Evolutionary conservation across 345 rosid species (phyloP).

Genomic region (Trapa incisa): DNA sequence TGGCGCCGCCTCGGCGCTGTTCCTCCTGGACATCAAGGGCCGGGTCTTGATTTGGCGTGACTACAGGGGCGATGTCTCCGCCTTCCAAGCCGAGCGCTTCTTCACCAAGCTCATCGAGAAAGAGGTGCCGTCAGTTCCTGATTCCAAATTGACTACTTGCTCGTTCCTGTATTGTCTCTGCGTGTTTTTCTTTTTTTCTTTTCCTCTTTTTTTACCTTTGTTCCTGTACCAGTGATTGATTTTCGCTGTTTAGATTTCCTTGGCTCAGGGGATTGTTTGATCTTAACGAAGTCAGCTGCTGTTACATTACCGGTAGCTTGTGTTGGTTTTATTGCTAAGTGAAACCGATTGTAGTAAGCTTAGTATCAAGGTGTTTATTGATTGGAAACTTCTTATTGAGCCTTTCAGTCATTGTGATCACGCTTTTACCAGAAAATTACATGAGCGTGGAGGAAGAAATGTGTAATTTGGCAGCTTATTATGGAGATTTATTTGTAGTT

Average conservation of each 20-base stretch:
- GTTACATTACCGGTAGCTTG: neutral
- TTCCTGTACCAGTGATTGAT: neutral
- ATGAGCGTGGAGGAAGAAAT: neutral
- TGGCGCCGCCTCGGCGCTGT: slow-evolving; percentile 90
- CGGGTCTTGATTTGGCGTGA: slow-evolving; percentile 23
- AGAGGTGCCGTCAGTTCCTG: slow-evolving; percentile 34
- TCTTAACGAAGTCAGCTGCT: neutral
- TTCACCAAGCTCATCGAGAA: slow-evolving; percentile 93
- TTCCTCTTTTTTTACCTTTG: too few species aligned
- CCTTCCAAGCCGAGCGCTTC: slow-evolving; percentile 78
- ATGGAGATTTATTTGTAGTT: neutral
- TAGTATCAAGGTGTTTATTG: neutral
- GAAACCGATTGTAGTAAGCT: neutral
- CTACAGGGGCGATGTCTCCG: slow-evolving; percentile 85
- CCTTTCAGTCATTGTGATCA: neutral
- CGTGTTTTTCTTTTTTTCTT: too few species aligned
- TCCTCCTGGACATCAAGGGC: slow-evolving; percentile 83
- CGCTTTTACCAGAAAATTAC: neutral
- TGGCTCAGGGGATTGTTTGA: neutral
- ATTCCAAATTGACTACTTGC: neutral
- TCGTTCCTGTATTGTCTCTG: too few species aligned
- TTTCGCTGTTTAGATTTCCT: neutral
- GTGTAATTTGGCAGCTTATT: neutral
- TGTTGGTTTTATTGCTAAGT: neutral
- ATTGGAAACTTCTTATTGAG: neutral